Evolutionary conservation across 768 basidiomycete species (phyloP).

Genomic region (Rhodotorula taiwanensis): DNA sequence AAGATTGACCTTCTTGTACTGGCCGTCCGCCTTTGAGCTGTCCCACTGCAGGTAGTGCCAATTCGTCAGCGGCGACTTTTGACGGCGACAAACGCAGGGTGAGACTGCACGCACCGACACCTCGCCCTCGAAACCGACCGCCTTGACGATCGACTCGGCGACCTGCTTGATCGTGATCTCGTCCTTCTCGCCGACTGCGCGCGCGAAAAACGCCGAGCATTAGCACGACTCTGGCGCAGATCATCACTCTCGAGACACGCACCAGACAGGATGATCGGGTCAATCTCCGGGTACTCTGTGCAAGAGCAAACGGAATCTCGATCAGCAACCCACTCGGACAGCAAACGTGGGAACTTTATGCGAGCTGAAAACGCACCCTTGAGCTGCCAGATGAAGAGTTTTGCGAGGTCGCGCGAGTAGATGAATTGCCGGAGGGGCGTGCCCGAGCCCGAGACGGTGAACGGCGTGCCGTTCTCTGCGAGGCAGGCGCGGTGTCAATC

Average conservation of each 20-base stretch:
- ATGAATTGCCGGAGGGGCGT: slow-evolving; percentile 95
- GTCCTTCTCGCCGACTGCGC: slow-evolving; percentile 72
- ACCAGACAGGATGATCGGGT: slow-evolving; percentile 77
- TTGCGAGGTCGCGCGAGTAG: slow-evolving; percentile 91
- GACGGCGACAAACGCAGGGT: too few species aligned
- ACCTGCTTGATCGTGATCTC: slow-evolving; percentile 89
- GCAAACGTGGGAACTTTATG: too few species aligned
- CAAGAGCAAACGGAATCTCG: slow-evolving; percentile 48
- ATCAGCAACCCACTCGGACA: too few species aligned
- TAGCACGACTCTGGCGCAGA: too few species aligned
- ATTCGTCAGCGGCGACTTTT: too few species aligned
- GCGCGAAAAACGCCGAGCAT: slow-evolving; percentile 44
- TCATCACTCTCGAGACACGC: too few species aligned
- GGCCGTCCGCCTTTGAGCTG: slow-evolving; percentile 75
- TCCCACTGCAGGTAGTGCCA: slow-evolving; percentile 75
- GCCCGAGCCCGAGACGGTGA: slow-evolving; percentile 81
- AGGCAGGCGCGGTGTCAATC: slow-evolving; percentile 13
- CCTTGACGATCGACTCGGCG: slow-evolving; percentile 81
- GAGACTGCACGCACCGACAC: slow-evolving; percentile 60
- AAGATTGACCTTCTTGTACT: slow-evolving; percentile 43
- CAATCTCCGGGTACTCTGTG: slow-evolving; percentile 78
- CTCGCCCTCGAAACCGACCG: slow-evolving; percentile 68
- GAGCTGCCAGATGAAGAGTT: slow-evolving; percentile 81
- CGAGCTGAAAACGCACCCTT: slow-evolving; percentile 19
- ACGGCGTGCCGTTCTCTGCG: slow-evolving; percentile 70